Conservation (phyloP, 1,139 yeast genomes). For the Williopsis jadinii region DNA sequence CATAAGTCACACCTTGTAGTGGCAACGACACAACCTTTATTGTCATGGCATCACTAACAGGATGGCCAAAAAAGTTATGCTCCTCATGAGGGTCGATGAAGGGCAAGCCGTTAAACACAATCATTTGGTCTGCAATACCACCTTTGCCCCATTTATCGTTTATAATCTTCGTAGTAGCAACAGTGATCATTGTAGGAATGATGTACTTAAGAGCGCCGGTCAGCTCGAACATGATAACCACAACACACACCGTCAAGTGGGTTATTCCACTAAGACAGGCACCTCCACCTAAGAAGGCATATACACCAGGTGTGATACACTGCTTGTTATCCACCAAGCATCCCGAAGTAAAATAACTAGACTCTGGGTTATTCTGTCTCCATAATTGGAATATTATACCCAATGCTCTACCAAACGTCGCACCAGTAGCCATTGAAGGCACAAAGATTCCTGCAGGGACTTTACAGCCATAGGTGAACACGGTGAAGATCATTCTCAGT, state of each 20-base stretch:
- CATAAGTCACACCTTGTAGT: slow-evolving; percentile 30
- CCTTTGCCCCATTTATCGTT: slow-evolving; percentile 70
- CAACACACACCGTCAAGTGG: slow-evolving; percentile 85
- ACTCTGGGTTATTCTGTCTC: slow-evolving; percentile 36
- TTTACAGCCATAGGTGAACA: slow-evolving; percentile 71
- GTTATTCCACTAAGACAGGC: slow-evolving; percentile 94
- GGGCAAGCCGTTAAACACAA: slow-evolving; percentile 82
- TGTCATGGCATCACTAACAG: slow-evolving; percentile 65
- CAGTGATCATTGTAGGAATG: slow-evolving; percentile 93
- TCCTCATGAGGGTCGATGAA: slow-evolving; percentile 69
- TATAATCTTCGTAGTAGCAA: slow-evolving; percentile 79
- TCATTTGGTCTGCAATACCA: slow-evolving; percentile 96
- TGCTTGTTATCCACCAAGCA: slow-evolving; percentile 34
- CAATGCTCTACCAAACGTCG: slow-evolving; percentile 64
- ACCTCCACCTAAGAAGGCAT: slow-evolving; percentile 96
- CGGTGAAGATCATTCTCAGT: slow-evolving; percentile 62
- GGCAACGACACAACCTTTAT: slow-evolving; percentile 44
- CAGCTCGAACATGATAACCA: slow-evolving; percentile 90
- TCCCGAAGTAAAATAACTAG: slow-evolving; percentile 37
- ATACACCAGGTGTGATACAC: slow-evolving; percentile 87
- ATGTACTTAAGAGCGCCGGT: slow-evolving; percentile 91
- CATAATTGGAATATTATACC: slow-evolving; percentile 63
- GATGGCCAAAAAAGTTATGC: slow-evolving; percentile 41
- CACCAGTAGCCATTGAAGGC: slow-evolving; percentile 66
- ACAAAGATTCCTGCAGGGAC: slow-evolving; percentile 64